Base-by-base conservation (phyloP, 176 grass and related monocot species). In the Aegilops longissima region DNA sequence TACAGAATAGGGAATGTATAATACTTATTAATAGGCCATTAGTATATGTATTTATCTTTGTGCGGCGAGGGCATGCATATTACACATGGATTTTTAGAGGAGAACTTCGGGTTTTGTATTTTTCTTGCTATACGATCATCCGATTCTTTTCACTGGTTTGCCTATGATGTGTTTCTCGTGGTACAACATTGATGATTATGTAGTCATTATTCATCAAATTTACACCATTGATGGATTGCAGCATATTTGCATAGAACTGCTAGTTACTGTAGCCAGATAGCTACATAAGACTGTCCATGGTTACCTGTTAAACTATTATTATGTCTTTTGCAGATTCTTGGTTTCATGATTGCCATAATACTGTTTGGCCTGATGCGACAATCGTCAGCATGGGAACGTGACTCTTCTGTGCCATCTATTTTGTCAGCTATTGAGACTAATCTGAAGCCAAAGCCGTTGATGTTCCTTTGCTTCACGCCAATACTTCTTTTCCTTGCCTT, bases 361-460 rank as follows among this genome's bases (percentile, higher is more conserved):
- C 88, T 99, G 74, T 99, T 99, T 66, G 97, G 88, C 61, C 86
- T 99, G 65, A 99, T 94, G 92, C 79, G 86, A 84, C 97, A 99
- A 85, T 84, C 90, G 17, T 87, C 67, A 82, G 92, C 97, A 88
- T 96, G 94, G 94, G 97, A 99, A 80, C 23, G 81, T 47, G 97
- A 99, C 90, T 89, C 82, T 88, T 91, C 94, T 68, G 71, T 96
- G 61, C 94, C 94, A 66, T 96, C 97, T 76, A 84, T 99, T 83
- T 92, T 96, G 83, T 87, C 92, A 75, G 92, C 94, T 82, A 52
- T 96, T 56, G 97, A 96, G 76, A 83, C 79, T 70, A 99, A 99
- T 62, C 86, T 99, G 78, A 94, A 92, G 77, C 86, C 88, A 66
- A 90, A 78, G 24, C 77, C 90, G 61, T 94, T 93, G 67, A 49